phyloP scores from a whole-genome alignment of 148 eudicot genomes.

The Chenopodium suecicum region DNA sequence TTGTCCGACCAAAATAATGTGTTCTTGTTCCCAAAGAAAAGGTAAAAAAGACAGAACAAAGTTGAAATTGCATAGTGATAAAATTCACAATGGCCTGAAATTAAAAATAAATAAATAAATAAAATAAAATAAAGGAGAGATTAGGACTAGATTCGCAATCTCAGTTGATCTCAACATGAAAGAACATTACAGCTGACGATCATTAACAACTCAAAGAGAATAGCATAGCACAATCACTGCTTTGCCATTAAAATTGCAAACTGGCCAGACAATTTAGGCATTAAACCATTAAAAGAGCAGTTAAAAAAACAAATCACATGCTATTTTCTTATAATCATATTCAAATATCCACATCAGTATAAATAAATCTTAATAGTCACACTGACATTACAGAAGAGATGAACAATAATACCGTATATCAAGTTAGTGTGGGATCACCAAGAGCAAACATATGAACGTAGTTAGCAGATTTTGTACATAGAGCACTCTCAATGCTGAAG shows the following conservation, averaged over 20 bases:
- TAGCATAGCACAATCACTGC: not conserved
- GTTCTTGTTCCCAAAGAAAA: constrained; percentile 95
- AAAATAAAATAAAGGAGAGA: not conserved
- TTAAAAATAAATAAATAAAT: constrained; percentile 2
- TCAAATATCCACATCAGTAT: not conserved
- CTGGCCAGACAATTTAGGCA: not conserved
- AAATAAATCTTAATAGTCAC: not conserved
- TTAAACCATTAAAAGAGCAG: not conserved
- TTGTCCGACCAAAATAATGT: constrained; percentile 97
- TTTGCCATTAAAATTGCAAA: not conserved
- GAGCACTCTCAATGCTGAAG: too few relatives aligned
- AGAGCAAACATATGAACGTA: not conserved
- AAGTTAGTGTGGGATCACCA: not conserved
- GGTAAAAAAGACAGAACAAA: constrained; percentile 90
- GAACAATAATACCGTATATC: not conserved
- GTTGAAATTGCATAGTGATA: constrained; percentile 96
- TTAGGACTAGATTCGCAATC: not conserved
- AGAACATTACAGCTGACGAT: constrained; percentile 13
- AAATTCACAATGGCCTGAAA: constrained; percentile 92
- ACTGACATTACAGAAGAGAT: not conserved
- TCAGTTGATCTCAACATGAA: not conserved
- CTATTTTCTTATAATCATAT: not conserved
- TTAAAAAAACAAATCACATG: not conserved
- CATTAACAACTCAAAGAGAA: not conserved
- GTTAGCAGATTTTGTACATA: not conserved